phyloP scores from a whole-genome alignment of 495 filamentous ascomycete species.

The Beverwykella pulmonaria region DNA sequence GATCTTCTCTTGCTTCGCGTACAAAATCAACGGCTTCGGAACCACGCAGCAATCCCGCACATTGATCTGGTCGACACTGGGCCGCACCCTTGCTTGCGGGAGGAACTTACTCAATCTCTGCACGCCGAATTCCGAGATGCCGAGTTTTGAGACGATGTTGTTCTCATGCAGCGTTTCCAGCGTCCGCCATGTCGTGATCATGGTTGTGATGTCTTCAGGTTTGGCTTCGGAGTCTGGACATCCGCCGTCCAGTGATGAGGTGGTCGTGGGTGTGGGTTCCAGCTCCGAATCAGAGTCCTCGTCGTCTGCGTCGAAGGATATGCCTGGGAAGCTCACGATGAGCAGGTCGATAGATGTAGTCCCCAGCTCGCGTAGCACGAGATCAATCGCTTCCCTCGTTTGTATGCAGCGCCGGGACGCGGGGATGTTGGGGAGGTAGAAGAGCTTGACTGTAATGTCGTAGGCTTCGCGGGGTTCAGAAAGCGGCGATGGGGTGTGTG shows the following conservation, averaged over 20 bases:
- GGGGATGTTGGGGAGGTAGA: conserved; percentile 77
- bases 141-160: conserved; percentile 72
- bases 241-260: conserved; percentile 4
- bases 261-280: conserved; percentile 38
- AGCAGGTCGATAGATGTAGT: conserved; percentile 79
- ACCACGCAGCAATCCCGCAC: conserved; percentile 95
- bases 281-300: conserved; percentile 61
- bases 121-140: conserved; percentile 86
- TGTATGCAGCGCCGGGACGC: conserved; percentile 63
- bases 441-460: conserved; percentile 91
- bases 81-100: conserved; percentile 67
- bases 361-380: conserved; percentile 77
- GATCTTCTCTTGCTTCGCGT: conserved; percentile 81
- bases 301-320: conserved; percentile 91
- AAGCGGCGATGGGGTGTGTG: conserved; percentile 70
- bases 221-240: background rate
- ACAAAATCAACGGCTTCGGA: conserved; percentile 80
- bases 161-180: conserved; percentile 73
- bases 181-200: conserved; percentile 69
- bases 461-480: conserved; percentile 78
- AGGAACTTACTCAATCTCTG: conserved; percentile 73
- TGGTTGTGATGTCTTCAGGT: conserved; percentile 65
- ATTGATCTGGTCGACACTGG: conserved; percentile 94
- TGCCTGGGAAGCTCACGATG: conserved; percentile 89
- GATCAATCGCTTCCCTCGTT: conserved; percentile 72